Evolutionary conservation across 192 early-diverging fungal genomes (phyloP).

Genomic region (Coemansia pectinata): DNA sequence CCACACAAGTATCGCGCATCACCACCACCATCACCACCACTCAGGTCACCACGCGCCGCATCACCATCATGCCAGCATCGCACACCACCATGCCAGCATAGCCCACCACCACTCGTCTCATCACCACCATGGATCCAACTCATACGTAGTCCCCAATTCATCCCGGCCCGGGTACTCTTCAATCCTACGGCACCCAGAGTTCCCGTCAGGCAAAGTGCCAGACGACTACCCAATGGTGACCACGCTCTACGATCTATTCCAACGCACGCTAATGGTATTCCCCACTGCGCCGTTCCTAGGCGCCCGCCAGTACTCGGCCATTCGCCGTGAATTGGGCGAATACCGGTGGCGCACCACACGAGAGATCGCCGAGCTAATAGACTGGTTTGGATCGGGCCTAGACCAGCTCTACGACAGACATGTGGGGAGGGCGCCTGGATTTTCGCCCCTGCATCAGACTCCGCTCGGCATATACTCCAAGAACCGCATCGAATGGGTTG

Average conservation of each 20-base stretch:
- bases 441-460: constrained; percentile 21
- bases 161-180: constrained; percentile 35
- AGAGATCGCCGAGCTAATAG: constrained; percentile 61
- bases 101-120: constrained; percentile 2
- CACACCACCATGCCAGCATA: constrained; percentile 22
- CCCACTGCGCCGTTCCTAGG: constrained; percentile 64
- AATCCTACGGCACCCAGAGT: constrained; percentile 30
- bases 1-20: constrained; percentile 15
- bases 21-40: constrained; percentile 27
- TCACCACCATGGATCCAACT: constrained; percentile 13
- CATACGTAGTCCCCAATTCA: constrained; percentile 26
- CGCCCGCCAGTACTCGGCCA: constrained; percentile 57
- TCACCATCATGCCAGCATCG: constrained; percentile 12
- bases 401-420: constrained; percentile 59
- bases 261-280: constrained; percentile 54
- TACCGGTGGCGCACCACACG: constrained; percentile 71
- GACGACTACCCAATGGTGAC: constrained; percentile 25
- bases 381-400: constrained; percentile 67
- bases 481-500: constrained; percentile 74
- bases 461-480: constrained; percentile 68
- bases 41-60: constrained; percentile 19
- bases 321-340: constrained; percentile 53
- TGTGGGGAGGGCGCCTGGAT: constrained; percentile 15
- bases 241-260: constrained; percentile 36
- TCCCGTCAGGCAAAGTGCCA: constrained; percentile 12